Evolutionary conservation across 768 basidiomycete species (phyloP).

Genomic region (Calocybe indica): DNA sequence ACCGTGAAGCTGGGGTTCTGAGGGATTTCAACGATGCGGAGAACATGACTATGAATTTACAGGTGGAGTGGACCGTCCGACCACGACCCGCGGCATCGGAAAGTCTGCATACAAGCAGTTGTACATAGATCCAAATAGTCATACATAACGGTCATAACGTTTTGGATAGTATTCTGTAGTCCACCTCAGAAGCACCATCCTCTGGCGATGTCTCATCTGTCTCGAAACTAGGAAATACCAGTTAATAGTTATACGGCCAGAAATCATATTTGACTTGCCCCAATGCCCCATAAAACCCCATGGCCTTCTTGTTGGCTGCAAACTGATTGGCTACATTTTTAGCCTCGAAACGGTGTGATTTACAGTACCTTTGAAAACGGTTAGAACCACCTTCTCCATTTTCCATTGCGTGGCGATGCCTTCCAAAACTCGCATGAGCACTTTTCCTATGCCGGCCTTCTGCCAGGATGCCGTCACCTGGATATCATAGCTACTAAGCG

Average conservation of each 20-base stretch:
- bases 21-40: conserved; percentile 45
- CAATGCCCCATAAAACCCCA: conserved; percentile 44
- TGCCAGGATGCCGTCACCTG: conserved; percentile 45
- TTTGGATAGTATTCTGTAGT: conserved; percentile 44
- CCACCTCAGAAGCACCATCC: conserved; percentile 25
- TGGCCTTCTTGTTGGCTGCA: conserved; percentile 39
- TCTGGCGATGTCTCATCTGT: conserved; percentile 50
- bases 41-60: conserved; percentile 27
- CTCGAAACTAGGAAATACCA: conserved; percentile 35
- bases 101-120: conserved; percentile 10
- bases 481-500: conserved; percentile 61
- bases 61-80: background rate
- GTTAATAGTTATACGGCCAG: too few relatives aligned
- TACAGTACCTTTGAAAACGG: conserved; percentile 60
- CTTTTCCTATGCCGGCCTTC: conserved; percentile 54
- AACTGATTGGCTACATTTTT: background rate
- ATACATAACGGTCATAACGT: background rate
- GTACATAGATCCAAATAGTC: conserved; percentile 8
- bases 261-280: conserved; percentile 35
- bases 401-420: conserved; percentile 43
- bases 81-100: conserved; percentile 3
- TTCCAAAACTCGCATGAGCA: conserved; percentile 42
- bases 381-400: conserved; percentile 72
- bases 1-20: conserved; percentile 31
- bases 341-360: conserved; percentile 5